These are phyloP conservation scores for Ormosia emarginata DNA, from an alignment of 306 rosid genomes.

Conservation along the genomic window DNA sequence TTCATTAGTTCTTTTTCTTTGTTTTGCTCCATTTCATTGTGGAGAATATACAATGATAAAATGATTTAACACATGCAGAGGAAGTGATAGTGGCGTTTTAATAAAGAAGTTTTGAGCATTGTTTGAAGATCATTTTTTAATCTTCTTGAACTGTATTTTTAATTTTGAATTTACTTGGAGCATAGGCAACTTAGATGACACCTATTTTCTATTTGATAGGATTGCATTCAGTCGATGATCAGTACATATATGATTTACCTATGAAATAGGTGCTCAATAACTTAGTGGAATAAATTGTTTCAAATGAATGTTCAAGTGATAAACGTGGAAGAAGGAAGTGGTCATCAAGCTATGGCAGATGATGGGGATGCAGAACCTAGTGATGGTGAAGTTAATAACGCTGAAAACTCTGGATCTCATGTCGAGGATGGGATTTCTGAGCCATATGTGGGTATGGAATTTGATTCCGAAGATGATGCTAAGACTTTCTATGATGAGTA, in stretches of 20 bases:
- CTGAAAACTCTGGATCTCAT: slow-evolving; percentile 40
- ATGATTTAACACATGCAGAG: background rate
- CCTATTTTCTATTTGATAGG: slow-evolving; percentile 9
- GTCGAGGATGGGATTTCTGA: slow-evolving; percentile 39
- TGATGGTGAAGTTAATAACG: slow-evolving; percentile 43
- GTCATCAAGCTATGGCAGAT: slow-evolving; percentile 45
- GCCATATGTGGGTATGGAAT: slow-evolving; percentile 78
- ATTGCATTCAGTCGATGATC: slow-evolving; percentile 17
- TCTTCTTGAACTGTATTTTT: slow-evolving; percentile 10
- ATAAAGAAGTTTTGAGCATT: background rate
- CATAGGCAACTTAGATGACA: slow-evolving; percentile 4
- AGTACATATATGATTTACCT: background rate
- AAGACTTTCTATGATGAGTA: slow-evolving; percentile 61
- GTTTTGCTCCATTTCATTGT: background rate
- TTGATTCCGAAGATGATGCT: slow-evolving; percentile 68
- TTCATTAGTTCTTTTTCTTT: background rate
- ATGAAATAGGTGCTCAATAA: background rate
- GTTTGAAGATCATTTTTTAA: background rate
- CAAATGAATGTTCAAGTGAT: slow-evolving; percentile 67
- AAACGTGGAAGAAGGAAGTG: slow-evolving; percentile 56
- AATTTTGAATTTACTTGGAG: slow-evolving; percentile 5
- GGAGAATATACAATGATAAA: background rate
- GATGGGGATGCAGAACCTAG: slow-evolving; percentile 39
- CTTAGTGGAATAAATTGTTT: slow-evolving; percentile 21
- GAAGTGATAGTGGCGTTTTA: background rate